Evolutionary conservation across 2,329 filamentous ascomycete species (phyloP).

Genomic region (Aspergillus novoparasiticus): DNA sequence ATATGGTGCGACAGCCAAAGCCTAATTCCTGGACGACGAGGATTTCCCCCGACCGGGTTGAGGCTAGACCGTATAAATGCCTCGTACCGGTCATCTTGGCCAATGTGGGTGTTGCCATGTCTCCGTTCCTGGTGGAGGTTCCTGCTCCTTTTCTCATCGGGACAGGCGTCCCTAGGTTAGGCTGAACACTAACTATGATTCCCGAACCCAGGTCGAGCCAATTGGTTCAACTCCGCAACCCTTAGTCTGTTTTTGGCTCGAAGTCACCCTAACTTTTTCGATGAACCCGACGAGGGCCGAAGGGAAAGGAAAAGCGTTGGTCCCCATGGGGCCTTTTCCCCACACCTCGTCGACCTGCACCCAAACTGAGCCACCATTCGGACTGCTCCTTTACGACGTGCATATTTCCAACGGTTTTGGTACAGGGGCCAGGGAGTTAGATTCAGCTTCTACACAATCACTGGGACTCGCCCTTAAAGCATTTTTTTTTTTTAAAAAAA

Average conservation of each 20-base stretch:
- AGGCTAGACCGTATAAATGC: not conserved
- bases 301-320: not conserved
- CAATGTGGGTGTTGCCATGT: not conserved
- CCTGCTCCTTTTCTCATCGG: not conserved
- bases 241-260: not conserved
- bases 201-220: not conserved
- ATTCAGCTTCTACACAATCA: not conserved
- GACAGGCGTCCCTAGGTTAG: not conserved
- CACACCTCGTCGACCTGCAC: not conserved
- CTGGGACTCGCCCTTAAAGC: not conserved
- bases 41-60: not conserved
- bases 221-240: not conserved
- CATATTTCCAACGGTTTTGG: not conserved
- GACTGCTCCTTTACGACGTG: not conserved
- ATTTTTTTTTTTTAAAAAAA: not conserved
- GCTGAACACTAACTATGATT: not conserved
- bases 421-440: not conserved
- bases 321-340: not conserved
- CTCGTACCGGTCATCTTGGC: not conserved
- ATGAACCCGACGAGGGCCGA: not conserved
- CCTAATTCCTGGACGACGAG: not conserved
- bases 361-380: not conserved
- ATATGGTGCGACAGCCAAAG: not conserved
- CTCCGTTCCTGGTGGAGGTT: not conserved
- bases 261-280: not conserved